Percentiles rank a stretch among this genome's conserved stretches.
Conservation (phyloP, 352 stramenopile genomes). For the Thraustochytrium striatum region DNA sequence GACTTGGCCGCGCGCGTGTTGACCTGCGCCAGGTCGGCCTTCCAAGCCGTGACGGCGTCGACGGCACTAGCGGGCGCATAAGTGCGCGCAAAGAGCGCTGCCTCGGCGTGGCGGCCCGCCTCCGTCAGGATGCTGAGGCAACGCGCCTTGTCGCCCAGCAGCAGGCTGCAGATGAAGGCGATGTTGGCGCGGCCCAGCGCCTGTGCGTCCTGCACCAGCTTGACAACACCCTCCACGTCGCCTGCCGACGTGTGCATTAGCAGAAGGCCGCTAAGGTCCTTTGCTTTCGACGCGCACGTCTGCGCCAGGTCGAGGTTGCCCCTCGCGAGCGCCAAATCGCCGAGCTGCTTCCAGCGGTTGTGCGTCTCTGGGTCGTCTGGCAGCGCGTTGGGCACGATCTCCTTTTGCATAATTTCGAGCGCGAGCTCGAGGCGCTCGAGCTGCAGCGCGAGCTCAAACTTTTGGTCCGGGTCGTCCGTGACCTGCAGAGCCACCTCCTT, state of each 20-base stretch:
- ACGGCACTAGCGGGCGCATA: slow-evolving; percentile 92
- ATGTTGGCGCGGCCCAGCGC: slow-evolving; percentile 69
- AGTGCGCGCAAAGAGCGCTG: slow-evolving; percentile 95
- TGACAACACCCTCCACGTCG: slow-evolving; percentile 81
- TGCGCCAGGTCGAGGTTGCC: slow-evolving; percentile 78
- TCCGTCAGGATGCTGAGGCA: slow-evolving; percentile 91
- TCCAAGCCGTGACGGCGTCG: slow-evolving; percentile 93
- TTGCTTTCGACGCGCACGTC: slow-evolving; percentile 84
- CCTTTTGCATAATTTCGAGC: slow-evolving; percentile 69
- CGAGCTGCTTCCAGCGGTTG: slow-evolving; percentile 95
- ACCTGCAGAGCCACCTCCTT: slow-evolving; percentile 90
- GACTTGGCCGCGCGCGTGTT: slow-evolving; percentile 84
- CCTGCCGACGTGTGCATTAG: slow-evolving; percentile 93
- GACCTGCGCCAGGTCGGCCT: slow-evolving; percentile 68
- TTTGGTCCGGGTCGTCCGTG: slow-evolving; percentile 78
- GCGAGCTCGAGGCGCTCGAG: slow-evolving; percentile 90
- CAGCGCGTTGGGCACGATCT: slow-evolving; percentile 56
- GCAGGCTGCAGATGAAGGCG: slow-evolving; percentile 86
- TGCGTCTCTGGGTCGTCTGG: slow-evolving; percentile 90
- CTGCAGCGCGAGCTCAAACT: slow-evolving; percentile 96
- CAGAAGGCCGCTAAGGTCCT: slow-evolving; percentile 92
- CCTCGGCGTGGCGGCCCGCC: slow-evolving; percentile 90
- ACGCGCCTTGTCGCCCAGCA: slow-evolving; percentile 88
- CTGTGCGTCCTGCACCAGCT: slow-evolving; percentile 76
- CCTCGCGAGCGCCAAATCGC: slow-evolving; percentile 63